Evolutionary conservation across 768 basidiomycete genomes (phyloP), one percentile per base, ranked within the genome.

Genomic region (Tulasnella sp.): DNA sequence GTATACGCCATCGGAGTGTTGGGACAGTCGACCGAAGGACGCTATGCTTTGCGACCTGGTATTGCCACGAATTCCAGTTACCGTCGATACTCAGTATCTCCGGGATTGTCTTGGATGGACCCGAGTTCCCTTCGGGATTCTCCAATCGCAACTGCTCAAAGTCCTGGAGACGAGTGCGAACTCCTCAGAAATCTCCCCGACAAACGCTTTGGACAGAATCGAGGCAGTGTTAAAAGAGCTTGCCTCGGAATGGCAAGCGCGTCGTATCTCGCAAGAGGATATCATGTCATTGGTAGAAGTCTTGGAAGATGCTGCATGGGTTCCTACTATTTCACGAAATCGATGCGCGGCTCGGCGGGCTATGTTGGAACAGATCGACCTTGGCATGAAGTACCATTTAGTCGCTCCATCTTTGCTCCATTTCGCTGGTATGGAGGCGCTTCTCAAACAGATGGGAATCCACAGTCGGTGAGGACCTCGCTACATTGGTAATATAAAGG

Each of bases 31-130:
- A 22, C 22, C 4, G 11, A 12, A 25, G 9, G 73, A 74, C 34
- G 2, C 36, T 29, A 22, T 54, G 2, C 40, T 74, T 19, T 74
- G 58, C 49, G 73, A 74, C 36, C 52, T 36, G 12, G 49, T 54
- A 0, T 34, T n/a, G 6, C 73, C 73, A 5, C 1, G 40, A 3
- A 29, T 74, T 3, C 29, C 40, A 1, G 37, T 49, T 36, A 52
- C 52, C 31, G 73, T 74, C 40, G 7, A 0, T 22, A 49, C n/a
- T 31, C 6, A 25, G 19, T 3, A 31, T 29, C 49, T 74, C 15
- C 73, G 73, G 31, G 52, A 74, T 3, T 31, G 15, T 9, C 49
- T 74, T 38, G 73, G 73, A 22, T 74, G 73, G 73, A 6, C 6
- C 5, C 25, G 14, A 7, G 45, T 74, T 29, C 52, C 49, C 7